These are phyloP conservation scores for Pythium oligandrum DNA, from an alignment of 352 stramenopile genomes.

Conservation along the genomic window DNA sequence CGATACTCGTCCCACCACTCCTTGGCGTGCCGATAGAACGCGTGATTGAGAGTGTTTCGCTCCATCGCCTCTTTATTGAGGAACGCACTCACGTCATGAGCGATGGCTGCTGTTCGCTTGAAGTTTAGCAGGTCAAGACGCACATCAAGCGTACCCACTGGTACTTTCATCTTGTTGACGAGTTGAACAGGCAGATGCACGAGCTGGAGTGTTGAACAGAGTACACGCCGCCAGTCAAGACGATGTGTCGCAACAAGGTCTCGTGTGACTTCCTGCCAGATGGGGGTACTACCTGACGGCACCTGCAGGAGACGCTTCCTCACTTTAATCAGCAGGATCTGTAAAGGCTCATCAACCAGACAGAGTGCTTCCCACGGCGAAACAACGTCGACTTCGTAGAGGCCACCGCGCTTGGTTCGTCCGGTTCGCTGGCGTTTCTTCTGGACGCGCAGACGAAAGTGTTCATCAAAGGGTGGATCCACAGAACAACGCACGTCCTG, in stretches of 20 bases:
- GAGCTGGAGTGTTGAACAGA: conserved; percentile 66
- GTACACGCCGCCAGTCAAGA: conserved; percentile 71
- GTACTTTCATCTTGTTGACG: conserved; percentile 62
- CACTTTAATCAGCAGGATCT: conserved; percentile 58
- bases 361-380: conserved; percentile 66
- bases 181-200: conserved; percentile 68
- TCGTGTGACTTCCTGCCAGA: conserved; percentile 39
- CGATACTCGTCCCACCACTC: conserved; percentile 83
- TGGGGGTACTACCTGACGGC: conserved; percentile 1
- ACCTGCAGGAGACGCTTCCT: conserved; percentile 39
- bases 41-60: conserved; percentile 43
- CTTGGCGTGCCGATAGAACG: conserved; percentile 81
- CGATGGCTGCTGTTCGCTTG: conserved; percentile 34
- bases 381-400: conserved; percentile 54
- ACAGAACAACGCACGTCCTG: conserved; percentile 42
- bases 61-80: conserved; percentile 57
- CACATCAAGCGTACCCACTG: conserved; percentile 60
- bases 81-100: conserved; percentile 33
- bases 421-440: conserved; percentile 21
- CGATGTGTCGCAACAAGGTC: conserved; percentile 66
- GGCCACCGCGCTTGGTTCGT: conserved; percentile 17
- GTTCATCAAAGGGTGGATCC: conserved; percentile 67
- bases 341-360: conserved; percentile 52
- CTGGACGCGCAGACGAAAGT: conserved; percentile 53
- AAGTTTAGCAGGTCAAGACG: conserved; percentile 64